Evolutionary conservation across 805 yeast species (phyloP), one percentile per base, ranked within the genome.

Genomic region (Yamadazyma paraphyllophila): DNA sequence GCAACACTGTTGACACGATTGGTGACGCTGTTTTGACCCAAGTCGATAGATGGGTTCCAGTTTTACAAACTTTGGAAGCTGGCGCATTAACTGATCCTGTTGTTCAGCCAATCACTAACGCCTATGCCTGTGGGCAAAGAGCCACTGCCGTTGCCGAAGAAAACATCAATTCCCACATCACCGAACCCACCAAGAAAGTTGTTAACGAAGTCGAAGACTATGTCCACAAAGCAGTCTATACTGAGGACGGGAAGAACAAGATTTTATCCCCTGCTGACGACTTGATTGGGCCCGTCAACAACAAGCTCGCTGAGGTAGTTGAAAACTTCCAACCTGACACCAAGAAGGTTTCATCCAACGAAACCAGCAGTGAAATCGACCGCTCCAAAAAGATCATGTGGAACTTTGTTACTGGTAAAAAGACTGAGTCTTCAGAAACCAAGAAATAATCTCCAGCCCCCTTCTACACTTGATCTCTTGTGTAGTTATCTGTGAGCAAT

Each of bases 261-360:
- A 52, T 85, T 32, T 73, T 88, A 52, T 71, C 83, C n/a, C 74
- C 77, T 17, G 56, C 83, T 16, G 89, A 84, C 61, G 83, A 87
- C 3, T 30, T 83, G 10, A 67, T 85, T 39, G 71, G 69, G 31
- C 91, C 94, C 25, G 37, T 83, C 37, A 88, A 85, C 65, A 64
- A 72, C 30, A 65, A 71, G 29, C 61, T 85, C 42, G 82, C 76
- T 49, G 60, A 68, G 1, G 54, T 70, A 17, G 71, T 80, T 25
- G 61, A 67, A 33, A 63, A 62, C 30, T 68, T 73, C 51, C 67
- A 78, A 31, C 85, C 86, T 14, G 66, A 52, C 11, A 66, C 65
- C 15, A 64, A 66, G 47, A 56, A 61, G 16, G 74, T 78, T 4
- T 55, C 74, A 10, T 60, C 68, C 10, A 75, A 75, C 12, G 69